A percentile compares a stretch with the other conserved stretches of the same genome.
Evolutionary conservation across 192 early-diverging fungal species (phyloP).

Genomic region (Spizellomyces punctatus): DNA sequence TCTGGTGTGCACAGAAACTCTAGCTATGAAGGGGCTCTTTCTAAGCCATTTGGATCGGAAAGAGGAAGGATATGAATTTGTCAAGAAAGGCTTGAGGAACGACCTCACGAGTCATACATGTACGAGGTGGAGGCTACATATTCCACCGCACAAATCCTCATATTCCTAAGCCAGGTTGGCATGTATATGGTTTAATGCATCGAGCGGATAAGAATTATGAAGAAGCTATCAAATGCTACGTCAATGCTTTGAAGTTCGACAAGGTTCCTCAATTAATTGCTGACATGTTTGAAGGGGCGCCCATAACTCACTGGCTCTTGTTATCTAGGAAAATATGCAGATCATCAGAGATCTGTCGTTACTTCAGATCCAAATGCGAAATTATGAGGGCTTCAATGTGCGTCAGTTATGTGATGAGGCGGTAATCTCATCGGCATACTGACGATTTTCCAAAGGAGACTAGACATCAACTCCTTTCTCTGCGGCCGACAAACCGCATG

Average conservation of each 20-base stretch:
- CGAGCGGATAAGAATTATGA: constrained; percentile 91
- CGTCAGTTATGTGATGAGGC: not conserved
- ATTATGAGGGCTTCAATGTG: constrained; percentile 80
- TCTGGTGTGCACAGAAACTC: constrained; percentile 65
- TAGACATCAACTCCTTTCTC: constrained; percentile 64
- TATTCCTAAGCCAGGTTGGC: constrained; percentile 79
- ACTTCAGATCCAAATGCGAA: constrained; percentile 85
- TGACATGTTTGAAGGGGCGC: not conserved
- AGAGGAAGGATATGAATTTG: constrained; percentile 85
- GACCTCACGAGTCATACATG: constrained; percentile 87
- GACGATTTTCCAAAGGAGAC: constrained; percentile 56
- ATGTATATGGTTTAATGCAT: constrained; percentile 92
- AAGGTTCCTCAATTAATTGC: constrained; percentile 48
- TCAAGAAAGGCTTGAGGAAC: constrained; percentile 81
- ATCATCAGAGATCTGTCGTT: constrained; percentile 89
- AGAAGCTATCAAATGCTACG: constrained; percentile 91
- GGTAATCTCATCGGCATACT: not conserved
- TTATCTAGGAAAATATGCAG: constrained; percentile 78
- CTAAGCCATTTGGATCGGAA: constrained; percentile 86
- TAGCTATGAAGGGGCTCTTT: constrained; percentile 95
- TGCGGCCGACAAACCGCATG: constrained; percentile 67
- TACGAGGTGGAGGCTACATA: constrained; percentile 39
- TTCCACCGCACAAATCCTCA: not conserved
- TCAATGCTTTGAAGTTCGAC: constrained; percentile 82
- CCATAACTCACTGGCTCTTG: constrained; percentile 3